These are phyloP conservation scores for Lipomyces mesembrius DNA, from an alignment of 805 yeast species.

Conservation along the genomic window DNA sequence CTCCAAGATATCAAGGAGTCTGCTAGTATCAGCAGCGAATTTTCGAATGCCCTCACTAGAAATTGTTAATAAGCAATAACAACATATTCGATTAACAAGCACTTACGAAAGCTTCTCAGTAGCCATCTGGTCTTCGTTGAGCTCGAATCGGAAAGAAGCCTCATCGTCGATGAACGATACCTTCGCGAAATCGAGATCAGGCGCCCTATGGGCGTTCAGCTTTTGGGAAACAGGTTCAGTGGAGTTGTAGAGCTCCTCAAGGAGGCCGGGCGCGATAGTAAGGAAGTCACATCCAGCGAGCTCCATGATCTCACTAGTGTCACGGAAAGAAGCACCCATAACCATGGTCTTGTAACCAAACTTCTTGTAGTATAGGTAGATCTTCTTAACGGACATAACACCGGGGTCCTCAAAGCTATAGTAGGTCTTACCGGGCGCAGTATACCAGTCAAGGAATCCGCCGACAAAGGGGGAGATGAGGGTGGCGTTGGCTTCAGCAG, in stretches of 20 bases:
- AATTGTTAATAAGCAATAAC: neutral
- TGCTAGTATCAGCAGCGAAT: slow-evolving; percentile 89
- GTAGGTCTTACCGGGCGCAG: slow-evolving; percentile 86
- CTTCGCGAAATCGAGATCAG: slow-evolving; percentile 61
- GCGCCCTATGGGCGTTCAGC: slow-evolving; percentile 70
- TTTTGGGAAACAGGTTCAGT: slow-evolving; percentile 77
- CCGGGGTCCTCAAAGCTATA: slow-evolving; percentile 89
- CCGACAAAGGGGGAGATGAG: slow-evolving; percentile 99
- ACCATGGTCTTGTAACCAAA: slow-evolving; percentile 95
- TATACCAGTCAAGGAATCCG: slow-evolving; percentile 98
- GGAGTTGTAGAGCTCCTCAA: slow-evolving; percentile 85
- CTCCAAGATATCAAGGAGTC: slow-evolving; percentile 52
- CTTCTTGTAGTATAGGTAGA: slow-evolving; percentile 98
- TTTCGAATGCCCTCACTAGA: slow-evolving; percentile 87
- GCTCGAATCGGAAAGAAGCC: slow-evolving; percentile 82
- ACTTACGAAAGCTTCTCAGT: slow-evolving; percentile 81
- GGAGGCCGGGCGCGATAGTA: slow-evolving; percentile 90
- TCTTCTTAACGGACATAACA: slow-evolving; percentile 83
- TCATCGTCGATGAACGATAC: slow-evolving; percentile 84
- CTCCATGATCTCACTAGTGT: slow-evolving; percentile 91
- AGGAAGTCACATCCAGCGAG: slow-evolving; percentile 96
- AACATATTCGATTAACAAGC: neutral
- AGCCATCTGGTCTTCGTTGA: slow-evolving; percentile 98
- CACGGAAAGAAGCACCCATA: slow-evolving; percentile 99
- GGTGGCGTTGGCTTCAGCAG: slow-evolving; percentile 96